Percentiles rank a stretch among this genome's conserved stretches.
phyloP scores from a whole-genome alignment of 2,329 filamentous ascomycete species.

The Colletotrichum musicola region DNA sequence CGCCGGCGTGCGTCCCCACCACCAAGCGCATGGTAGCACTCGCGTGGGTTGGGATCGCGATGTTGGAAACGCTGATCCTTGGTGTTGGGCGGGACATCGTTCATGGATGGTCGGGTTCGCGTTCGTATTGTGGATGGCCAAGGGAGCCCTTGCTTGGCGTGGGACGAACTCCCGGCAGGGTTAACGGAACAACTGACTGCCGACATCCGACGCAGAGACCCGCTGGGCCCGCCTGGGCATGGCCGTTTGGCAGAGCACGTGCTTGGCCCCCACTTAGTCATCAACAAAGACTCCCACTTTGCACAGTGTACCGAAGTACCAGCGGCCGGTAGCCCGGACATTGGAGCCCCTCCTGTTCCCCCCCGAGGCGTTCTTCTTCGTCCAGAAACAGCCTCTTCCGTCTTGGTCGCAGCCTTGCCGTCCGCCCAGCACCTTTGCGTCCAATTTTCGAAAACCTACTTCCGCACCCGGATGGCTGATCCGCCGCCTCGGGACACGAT shows the following conservation, averaged over 20 bases:
- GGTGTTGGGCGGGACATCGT: constrained; percentile 22
- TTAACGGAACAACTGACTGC: neutral
- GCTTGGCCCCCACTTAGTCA: neutral
- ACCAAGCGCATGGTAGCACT: constrained; percentile 4
- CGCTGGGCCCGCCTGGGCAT: too few relatives aligned
- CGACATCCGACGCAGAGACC: neutral
- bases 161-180: constrained; percentile 6
- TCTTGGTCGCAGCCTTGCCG: constrained; percentile 7
- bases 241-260: too few relatives aligned
- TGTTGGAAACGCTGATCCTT: constrained; percentile 19
- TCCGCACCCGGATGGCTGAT: constrained; percentile 17
- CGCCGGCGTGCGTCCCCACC: neutral
- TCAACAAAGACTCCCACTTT: neutral
- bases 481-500: constrained; percentile 1
- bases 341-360: constrained; percentile 20
- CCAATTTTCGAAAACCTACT: neutral
- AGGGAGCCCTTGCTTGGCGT: neutral
- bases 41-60: constrained; percentile 6
- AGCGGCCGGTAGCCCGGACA: constrained; percentile 1
- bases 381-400: constrained; percentile 8
- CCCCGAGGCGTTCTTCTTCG: neutral
- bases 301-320: neutral
- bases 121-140: constrained; percentile 25
- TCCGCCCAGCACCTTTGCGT: constrained; percentile 1
- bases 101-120: constrained; percentile 30